These are phyloP conservation scores for Macadamia tetraphylla DNA, from an alignment of 164 flowering plant species.

Conservation along the genomic window DNA sequence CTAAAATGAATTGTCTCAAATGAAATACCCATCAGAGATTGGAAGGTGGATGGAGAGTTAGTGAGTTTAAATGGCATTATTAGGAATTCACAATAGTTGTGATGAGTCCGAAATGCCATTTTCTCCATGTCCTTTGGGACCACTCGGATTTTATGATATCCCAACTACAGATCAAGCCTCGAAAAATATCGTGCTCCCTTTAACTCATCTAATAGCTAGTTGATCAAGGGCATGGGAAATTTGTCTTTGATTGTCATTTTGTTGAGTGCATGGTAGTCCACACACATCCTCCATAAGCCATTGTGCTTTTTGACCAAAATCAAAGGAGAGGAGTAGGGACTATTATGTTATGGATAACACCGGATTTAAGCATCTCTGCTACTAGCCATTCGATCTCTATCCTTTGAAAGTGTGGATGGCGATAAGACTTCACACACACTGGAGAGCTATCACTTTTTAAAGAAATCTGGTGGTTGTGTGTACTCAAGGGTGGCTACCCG, in stretches of 20 bases:
- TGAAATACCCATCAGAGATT: neutral
- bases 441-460: too few relatives aligned
- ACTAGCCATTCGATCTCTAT: too few relatives aligned
- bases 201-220: neutral
- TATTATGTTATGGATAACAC: neutral
- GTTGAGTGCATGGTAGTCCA: constrained; percentile 1
- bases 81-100: constrained; percentile 8
- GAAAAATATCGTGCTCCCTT: neutral
- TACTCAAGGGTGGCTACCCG: too few relatives aligned
- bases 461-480: too few relatives aligned
- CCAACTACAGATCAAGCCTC: constrained; percentile 8
- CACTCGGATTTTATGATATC: constrained; percentile 9
- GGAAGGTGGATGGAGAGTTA: neutral
- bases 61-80: constrained; percentile 11
- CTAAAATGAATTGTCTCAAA: constrained; percentile 1
- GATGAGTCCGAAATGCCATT: neutral
- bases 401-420: too few relatives aligned
- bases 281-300: neutral
- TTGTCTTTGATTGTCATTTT: constrained; percentile 6
- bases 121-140: neutral
- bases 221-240: constrained; percentile 3
- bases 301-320: constrained; percentile 3
- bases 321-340: neutral
- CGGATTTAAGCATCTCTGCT: neutral
- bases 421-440: too few relatives aligned